Base-by-base conservation (phyloP, 2,329 filamentous ascomycete genomes). In the Cladosporium sp. region DNA sequence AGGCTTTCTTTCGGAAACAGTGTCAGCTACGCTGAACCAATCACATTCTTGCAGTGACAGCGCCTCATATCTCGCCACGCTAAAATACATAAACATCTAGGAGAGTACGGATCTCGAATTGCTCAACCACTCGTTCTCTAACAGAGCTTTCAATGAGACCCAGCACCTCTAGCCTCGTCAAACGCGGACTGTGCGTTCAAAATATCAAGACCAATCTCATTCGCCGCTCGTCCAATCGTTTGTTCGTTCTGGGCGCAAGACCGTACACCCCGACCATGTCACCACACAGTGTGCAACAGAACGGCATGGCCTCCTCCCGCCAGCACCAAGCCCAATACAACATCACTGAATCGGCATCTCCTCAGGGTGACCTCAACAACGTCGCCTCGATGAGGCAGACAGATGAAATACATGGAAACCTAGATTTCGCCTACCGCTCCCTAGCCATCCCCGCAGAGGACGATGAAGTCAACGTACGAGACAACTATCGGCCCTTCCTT, bases 401-500 rank as follows among this genome's bases (percentile, higher is more conserved):
- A 6, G 32, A 64, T 0, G 30, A 61, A 28, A 24, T 61, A 7
- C 4, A 14, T 47, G 59, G n/a, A n/a, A 26, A 61, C 11, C 41
- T 44, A 7, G 59, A 61, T 10, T 61, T 61, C 52, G 59, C 59
- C 30, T 30, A 51, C 21, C 30, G 41, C 10, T 61, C 59, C 18
- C 59, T 61, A 24, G 59, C 44, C 30, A 61, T 61, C 18, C 18
- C 59, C n/a, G 8, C n/a, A 18, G n/a, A 38, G 0, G 78, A 87
- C 64, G 86, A 88, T 68, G 81, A 86, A 61, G 26, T 59, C 3
- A 44, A 30, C 14, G 75, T 84, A 21, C 79, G 86, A 41, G 67
- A 76, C 52, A 80, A 74, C 58, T 88, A 89, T 70, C 81, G 87
- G 1, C 87, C 86, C 0, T 90, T 88, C 67, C 72, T 90, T 4